Conservation (phyloP, 2,329 filamentous ascomycete species). For the Fusarium sublunatum region DNA sequence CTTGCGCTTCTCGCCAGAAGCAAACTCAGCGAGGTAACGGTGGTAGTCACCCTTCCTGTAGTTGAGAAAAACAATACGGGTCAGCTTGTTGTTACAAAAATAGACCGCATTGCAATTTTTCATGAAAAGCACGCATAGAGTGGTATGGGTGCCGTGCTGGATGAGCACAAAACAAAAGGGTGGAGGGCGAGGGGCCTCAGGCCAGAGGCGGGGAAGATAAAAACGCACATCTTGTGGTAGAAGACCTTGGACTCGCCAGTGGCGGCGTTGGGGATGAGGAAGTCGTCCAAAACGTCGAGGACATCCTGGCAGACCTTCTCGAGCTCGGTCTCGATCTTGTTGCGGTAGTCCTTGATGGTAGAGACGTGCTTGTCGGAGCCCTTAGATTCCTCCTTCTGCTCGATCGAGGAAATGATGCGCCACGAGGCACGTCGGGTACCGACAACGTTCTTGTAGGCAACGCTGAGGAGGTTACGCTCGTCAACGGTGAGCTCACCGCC, state of each 20-base stretch:
- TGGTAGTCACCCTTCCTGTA: slow-evolving; percentile 99
- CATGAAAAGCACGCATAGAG: slow-evolving; percentile 15
- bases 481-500: slow-evolving; percentile 87
- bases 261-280: slow-evolving; percentile 94
- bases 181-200: slow-evolving; percentile 34
- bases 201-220: slow-evolving; percentile 35
- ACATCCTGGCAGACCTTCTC: slow-evolving; percentile 99
- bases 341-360: slow-evolving; percentile 96
- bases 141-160: slow-evolving; percentile 21
- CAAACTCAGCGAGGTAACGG: slow-evolving; percentile 94
- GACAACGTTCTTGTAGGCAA: slow-evolving; percentile 99
- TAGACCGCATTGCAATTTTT: slow-evolving; percentile 4
- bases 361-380: slow-evolving; percentile 93
- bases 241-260: slow-evolving; percentile 99
- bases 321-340: slow-evolving; percentile 98
- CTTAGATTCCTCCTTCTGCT: slow-evolving; percentile 99
- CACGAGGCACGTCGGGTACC: slow-evolving; percentile 98
- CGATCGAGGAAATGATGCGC: slow-evolving; percentile 99
- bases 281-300: slow-evolving; percentile 91
- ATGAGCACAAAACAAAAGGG: slow-evolving; percentile 32
- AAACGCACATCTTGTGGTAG: slow-evolving; percentile 98
- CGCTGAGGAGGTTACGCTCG: slow-evolving; percentile 98
- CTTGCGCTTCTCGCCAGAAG: slow-evolving; percentile 92
- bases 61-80: slow-evolving; percentile 69
- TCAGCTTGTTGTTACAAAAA: slow-evolving; percentile 24